A percentile compares a stretch with the other conserved stretches of the same genome.
These are phyloP conservation scores for Actinomortierella ambigua DNA, from an alignment of 371 early-diverging fungal genomes.

Conservation along the genomic window DNA sequence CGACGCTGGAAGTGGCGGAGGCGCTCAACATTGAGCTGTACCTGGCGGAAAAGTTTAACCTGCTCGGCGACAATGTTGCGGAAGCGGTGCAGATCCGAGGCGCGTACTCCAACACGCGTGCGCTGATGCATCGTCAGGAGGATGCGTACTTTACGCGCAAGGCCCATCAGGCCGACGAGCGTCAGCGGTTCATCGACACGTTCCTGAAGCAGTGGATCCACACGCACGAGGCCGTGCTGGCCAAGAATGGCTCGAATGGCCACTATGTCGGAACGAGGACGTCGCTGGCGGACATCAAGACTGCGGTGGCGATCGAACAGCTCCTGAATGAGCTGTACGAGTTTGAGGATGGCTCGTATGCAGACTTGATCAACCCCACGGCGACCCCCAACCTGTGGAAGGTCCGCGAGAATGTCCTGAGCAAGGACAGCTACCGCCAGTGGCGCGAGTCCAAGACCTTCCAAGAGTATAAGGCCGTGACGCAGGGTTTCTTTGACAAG, in stretches of 20 bases:
- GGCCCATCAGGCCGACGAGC: constrained; percentile 10
- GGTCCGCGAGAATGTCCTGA: constrained; percentile 11
- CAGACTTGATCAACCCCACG: constrained; percentile 5
- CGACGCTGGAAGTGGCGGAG: constrained; percentile 8
- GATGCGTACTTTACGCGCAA: constrained; percentile 12
- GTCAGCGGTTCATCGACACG: constrained; percentile 8
- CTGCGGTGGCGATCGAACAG: constrained; percentile 7
- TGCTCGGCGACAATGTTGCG: constrained; percentile 10
- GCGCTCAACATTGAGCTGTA: constrained; percentile 8
- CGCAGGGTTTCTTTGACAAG: not conserved
- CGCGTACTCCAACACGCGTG: constrained; percentile 14
- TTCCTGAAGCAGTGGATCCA: constrained; percentile 6
- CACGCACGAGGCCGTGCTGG: constrained; percentile 12
- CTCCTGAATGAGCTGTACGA: constrained; percentile 10
- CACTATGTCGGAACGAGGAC: constrained; percentile 16
- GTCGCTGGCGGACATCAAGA: constrained; percentile 14
- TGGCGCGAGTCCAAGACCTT: constrained; percentile 9
- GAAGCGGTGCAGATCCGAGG: constrained; percentile 12
- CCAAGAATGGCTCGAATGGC: constrained; percentile 22
- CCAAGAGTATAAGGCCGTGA: not conserved
- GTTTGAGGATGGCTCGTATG: constrained; percentile 5
- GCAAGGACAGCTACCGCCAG: constrained; percentile 9
- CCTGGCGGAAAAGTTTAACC: constrained; percentile 13
- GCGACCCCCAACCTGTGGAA: constrained; percentile 16
- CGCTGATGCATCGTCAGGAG: constrained; percentile 18